Evolutionary conservation across 345 rosid species (phyloP).

Genomic region (Citrus reticulata): DNA sequence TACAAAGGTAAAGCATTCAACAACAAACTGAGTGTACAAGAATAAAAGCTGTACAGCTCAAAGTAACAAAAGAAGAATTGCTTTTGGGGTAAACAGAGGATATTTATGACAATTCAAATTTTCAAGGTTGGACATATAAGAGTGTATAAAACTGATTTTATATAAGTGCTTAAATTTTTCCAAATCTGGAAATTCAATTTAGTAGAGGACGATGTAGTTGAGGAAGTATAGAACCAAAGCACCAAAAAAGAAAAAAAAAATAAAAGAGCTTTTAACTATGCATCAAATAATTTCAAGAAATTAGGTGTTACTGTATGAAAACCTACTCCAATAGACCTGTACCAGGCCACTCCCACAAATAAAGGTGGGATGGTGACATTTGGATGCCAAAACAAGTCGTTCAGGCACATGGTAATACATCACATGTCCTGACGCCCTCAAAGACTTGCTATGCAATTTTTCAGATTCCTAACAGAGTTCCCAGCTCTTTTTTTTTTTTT

Average conservation of each 20-base stretch:
- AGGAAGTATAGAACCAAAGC: too few relatives aligned
- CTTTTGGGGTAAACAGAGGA: not conserved
- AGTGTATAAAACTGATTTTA: not conserved
- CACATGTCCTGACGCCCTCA: not conserved
- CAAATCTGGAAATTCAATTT: not conserved
- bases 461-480: not conserved
- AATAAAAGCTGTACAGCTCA: not conserved
- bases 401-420: not conserved
- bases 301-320: not conserved
- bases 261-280: too few relatives aligned
- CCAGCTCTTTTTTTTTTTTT: not conserved
- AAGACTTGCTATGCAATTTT: not conserved
- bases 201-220: too few relatives aligned
- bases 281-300: not conserved
- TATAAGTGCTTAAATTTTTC: not conserved
- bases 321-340: not conserved
- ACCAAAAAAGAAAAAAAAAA: too few relatives aligned
- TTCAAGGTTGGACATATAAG: not conserved
- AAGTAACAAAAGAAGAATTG: not conserved
- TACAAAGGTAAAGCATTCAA: not conserved
- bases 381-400: not conserved
- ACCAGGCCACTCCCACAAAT: not conserved
- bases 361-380: not conserved
- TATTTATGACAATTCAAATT: not conserved
- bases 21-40: not conserved